Evolutionary conservation across 179 eudicot genomes (phyloP).

Genomic region (Vitellaria paradoxa): DNA sequence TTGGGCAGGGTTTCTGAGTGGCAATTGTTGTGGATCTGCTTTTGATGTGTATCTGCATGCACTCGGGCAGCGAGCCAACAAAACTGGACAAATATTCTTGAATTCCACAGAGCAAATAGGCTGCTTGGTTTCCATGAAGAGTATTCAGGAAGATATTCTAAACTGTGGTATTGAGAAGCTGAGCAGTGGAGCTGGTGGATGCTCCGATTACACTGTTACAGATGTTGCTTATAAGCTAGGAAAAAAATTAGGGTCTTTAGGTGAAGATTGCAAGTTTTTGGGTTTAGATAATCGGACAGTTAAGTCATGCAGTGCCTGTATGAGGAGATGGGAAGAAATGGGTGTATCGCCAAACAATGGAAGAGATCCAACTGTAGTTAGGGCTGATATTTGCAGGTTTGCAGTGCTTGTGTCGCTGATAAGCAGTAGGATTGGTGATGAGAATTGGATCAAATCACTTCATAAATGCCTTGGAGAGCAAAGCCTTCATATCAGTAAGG

Average conservation of each 20-base stretch:
- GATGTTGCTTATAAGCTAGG: slow-evolving; percentile 31
- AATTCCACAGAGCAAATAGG: slow-evolving; percentile 26
- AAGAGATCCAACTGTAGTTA: background rate
- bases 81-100: slow-evolving; percentile 36
- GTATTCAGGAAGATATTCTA: slow-evolving; percentile 1
- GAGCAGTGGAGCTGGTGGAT: slow-evolving; percentile 34
- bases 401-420: slow-evolving; percentile 33
- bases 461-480: slow-evolving; percentile 32
- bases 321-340: slow-evolving; percentile 32
- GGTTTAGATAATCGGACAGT: slow-evolving; percentile 9
- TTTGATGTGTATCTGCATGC: slow-evolving; percentile 29
- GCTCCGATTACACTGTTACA: slow-evolving; percentile 32
- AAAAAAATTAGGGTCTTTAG: slow-evolving; percentile 14
- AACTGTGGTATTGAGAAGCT: slow-evolving; percentile 46
- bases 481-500: slow-evolving; percentile 16
- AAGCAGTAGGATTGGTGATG: slow-evolving; percentile 31
- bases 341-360: background rate
- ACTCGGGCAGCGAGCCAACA: slow-evolving; percentile 25
- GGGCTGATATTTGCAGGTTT: slow-evolving; percentile 34
- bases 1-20: slow-evolving; percentile 36
- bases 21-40: slow-evolving; percentile 24
- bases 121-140: slow-evolving; percentile 23
- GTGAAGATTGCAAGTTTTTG: slow-evolving; percentile 28
- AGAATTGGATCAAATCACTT: slow-evolving; percentile 29
- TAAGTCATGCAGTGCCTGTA: slow-evolving; percentile 25